Evolutionary conservation across 805 yeast genomes (phyloP), one percentile per base, ranked within the genome.

Genomic region (Starmerella sirachaensis): DNA sequence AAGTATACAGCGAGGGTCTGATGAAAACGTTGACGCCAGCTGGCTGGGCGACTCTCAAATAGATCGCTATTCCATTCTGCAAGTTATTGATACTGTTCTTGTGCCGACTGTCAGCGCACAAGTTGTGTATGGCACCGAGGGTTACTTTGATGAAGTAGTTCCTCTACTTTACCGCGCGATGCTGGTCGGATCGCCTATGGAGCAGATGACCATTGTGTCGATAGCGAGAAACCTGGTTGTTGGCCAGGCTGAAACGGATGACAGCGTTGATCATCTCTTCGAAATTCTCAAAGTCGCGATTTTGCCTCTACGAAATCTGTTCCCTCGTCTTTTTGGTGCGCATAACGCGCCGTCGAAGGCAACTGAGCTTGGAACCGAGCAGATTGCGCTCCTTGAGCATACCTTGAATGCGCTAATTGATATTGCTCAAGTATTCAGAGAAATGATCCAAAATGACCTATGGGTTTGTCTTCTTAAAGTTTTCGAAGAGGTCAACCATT

Each of bases 241-340:
- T 26, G 58, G 65, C 13, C 68, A 67, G 47, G 61, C 67, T 19
- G 61, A 42, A 37, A 47, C 38, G 19, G 72, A 68, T 8, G 65
- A 63, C 20, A 77, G 75, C 35, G 76, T 81, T 38, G 93, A 83
- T 49, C 83, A 81, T 51, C 60, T 84, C 30, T 83, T 88, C 56
- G 96, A 88, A 53, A 62, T 86, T 18, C 59, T 85, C 34, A 66
- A 94, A 45, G 68, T 85, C 5, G 69, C 72, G 13, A 65, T 80
- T 62, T 63, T 76, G 16, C 77, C 82, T 0, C 59, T 85, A 13
- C 68, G 76, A 19, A 66, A 63, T 21, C 59, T 69, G 7, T 58
- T 79, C 29, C 86, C 93, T 7, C 69, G 74, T 36, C 60, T 77
- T 28, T 67, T 69, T 39, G 68, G 65, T 20, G n/a, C 39, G 9